phyloP scores from a whole-genome alignment of 768 basidiomycete genomes.

The Boletus huronensis region DNA sequence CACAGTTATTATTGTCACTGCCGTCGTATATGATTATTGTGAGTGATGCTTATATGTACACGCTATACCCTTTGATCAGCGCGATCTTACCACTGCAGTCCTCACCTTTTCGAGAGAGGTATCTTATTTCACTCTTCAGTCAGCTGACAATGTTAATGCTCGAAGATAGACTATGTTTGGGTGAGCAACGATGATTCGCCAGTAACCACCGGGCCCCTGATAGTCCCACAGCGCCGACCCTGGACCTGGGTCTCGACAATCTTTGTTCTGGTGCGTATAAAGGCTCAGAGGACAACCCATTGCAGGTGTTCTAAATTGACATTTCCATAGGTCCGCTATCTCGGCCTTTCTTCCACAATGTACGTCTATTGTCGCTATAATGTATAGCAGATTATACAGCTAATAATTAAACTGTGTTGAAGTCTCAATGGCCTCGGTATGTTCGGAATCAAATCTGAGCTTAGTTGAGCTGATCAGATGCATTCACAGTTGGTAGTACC shows the following conservation, averaged over 20 bases:
- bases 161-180: background rate
- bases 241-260: background rate
- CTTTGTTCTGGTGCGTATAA: background rate
- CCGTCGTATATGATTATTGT: constrained; percentile 9
- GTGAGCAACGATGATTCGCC: background rate
- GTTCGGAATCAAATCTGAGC: no score
- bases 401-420: background rate
- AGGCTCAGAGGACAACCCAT: background rate
- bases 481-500: no score
- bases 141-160: background rate
- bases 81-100: background rate
- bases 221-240: background rate
- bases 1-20: background rate
- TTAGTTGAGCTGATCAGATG: no score
- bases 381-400: background rate
- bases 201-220: background rate
- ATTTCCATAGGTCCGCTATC: background rate
- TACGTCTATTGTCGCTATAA: background rate
- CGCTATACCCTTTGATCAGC: background rate
- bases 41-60: background rate
- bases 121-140: background rate
- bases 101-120: background rate
- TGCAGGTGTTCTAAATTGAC: background rate
- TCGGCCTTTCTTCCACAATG: background rate
- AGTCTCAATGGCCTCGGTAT: background rate